Evolutionary conservation across 148 eudicot genomes (phyloP).

Genomic region (Diospyros kaki): DNA sequence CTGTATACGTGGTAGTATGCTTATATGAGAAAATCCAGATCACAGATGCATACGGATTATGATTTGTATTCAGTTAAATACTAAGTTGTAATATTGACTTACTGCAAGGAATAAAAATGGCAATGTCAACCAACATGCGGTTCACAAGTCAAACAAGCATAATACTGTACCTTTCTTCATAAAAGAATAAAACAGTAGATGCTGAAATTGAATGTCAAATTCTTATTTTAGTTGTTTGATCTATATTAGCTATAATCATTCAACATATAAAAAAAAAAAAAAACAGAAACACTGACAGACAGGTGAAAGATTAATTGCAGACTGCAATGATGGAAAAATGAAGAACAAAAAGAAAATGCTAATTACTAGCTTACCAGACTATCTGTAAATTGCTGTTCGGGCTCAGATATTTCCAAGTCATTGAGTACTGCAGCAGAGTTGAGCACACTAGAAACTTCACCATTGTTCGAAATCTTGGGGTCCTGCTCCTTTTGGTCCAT

Average conservation of each 20-base stretch:
- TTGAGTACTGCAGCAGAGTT: constrained; percentile 10
- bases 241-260: background rate
- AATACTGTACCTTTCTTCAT: background rate
- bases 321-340: background rate
- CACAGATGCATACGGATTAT: background rate
- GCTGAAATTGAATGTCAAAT: background rate
- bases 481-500: constrained; percentile 37
- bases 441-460: constrained; percentile 23
- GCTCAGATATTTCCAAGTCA: constrained; percentile 22
- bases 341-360: background rate
- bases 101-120: no score
- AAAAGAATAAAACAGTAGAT: background rate
- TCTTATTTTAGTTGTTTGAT: background rate
- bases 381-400: constrained; percentile 23
- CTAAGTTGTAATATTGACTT: no score
- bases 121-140: no score
- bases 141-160: background rate
- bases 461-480: constrained; percentile 18
- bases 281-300: background rate
- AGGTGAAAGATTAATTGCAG: background rate
- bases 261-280: background rate
- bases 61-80: background rate
- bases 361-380: constrained; percentile 36
- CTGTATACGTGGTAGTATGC: no score
- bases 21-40: no score